phyloP scores from a whole-genome alignment of 2,329 filamentous ascomycete genomes.

The Nannizziopsis arthrosporioides region DNA sequence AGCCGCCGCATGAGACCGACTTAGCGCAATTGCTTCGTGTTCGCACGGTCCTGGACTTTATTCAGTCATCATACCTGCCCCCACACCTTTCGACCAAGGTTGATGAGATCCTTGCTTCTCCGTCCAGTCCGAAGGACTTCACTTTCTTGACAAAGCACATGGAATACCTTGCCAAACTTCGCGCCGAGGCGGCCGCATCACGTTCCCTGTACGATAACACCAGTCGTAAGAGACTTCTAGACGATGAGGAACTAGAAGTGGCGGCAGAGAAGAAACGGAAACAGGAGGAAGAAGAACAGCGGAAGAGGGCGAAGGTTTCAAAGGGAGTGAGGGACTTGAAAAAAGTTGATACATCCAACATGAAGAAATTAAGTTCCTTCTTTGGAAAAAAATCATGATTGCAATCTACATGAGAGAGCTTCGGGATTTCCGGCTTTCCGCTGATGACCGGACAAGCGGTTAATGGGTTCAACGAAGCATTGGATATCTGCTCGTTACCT shows the following conservation, averaged over 20 bases:
- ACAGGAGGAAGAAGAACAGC: slow-evolving; percentile 79
- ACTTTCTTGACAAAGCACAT: slow-evolving; percentile 59
- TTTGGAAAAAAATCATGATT: slow-evolving; percentile 52
- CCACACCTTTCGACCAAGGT: slow-evolving; percentile 28
- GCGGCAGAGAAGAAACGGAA: slow-evolving; percentile 70
- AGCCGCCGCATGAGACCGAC: slow-evolving; percentile 17
- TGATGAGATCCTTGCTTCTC: slow-evolving; percentile 28
- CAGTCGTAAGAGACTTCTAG: slow-evolving; percentile 31
- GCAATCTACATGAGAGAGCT: too few relatives aligned
- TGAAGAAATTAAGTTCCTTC: slow-evolving; percentile 95
- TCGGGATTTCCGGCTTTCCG: too few relatives aligned
- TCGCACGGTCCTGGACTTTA: slow-evolving; percentile 40
- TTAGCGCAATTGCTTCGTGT: slow-evolving; percentile 34
- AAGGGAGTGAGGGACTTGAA: slow-evolving; percentile 66
- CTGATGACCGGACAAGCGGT: too few relatives aligned
- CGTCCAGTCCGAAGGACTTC: slow-evolving; percentile 50
- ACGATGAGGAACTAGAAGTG: slow-evolving; percentile 32
- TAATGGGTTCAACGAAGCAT: too few relatives aligned
- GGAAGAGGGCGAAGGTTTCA: slow-evolving; percentile 64
- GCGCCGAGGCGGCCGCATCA: slow-evolving; percentile 58
- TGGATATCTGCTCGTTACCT: too few relatives aligned
- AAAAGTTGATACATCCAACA: slow-evolving; percentile 82
- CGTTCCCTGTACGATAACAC: slow-evolving; percentile 44
- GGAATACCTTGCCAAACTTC: slow-evolving; percentile 51
- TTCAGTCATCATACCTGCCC: slow-evolving; percentile 40